Base-by-base conservation (phyloP, 2,329 filamentous ascomycete genomes). In the Colletotrichum tropicicola region DNA sequence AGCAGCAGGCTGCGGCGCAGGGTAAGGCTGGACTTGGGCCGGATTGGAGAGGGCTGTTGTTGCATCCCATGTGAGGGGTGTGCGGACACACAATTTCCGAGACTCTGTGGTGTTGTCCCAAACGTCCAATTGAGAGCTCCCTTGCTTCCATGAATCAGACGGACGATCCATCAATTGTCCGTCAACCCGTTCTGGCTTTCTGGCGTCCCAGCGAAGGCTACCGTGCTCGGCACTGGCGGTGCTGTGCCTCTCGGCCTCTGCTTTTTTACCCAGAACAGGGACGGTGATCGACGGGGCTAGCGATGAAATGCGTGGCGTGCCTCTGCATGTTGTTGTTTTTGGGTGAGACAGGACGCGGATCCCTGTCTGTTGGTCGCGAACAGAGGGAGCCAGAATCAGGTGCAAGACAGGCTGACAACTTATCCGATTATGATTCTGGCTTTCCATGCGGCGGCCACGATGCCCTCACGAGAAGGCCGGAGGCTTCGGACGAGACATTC, bases 11-110 rank as follows among this genome's bases (percentile, higher is more conserved):
- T 8, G n/a, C 15, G 44, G 44, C 35, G 37, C 61, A 65, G 57
- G 61, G 57, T 61, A 65, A 55, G 57, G 61, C 61, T 65, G 49
- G 61, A 45, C 49, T 65, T 45, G 17, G 41, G n/a, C 41, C n/a
- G 23, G 39, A 45, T 56, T 27, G 17, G 17, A 37, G 54, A 54
- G 56, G 28, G 59, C 37, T 51, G 28, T 56, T 21, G 41, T 48
- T 47, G 60, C 32, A 59, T 56, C 57, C 19, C 25, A 56, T 56
- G 57, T 56, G 62, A 65, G 57, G 62, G 57, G 57, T 62, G 44
- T 51, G 58, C 59, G 43, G 49, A 51, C 43, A 48, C 41, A 60
- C 51, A 61, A 62, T 62, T 44, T 62, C 51, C 58, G 62, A 44
- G n/a, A 21, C 49, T 61, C 56, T 48, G 32, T 54, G 39, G 45